Evolutionary conservation across 495 filamentous ascomycete genomes (phyloP), one percentile per base, ranked within the genome.

Genomic region (Podospora fimiseda): DNA sequence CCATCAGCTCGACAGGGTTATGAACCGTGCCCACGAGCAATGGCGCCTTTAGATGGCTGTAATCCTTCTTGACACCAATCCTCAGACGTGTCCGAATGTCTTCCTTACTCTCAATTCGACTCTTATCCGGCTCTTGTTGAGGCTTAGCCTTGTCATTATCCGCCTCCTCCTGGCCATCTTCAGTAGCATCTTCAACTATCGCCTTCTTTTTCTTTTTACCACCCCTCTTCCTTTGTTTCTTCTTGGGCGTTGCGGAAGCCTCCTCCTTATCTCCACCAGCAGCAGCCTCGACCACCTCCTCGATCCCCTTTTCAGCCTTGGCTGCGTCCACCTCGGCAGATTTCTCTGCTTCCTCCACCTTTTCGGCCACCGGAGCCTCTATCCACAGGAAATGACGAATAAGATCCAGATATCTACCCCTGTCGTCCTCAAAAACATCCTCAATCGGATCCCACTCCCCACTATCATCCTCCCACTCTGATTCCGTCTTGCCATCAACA

Each of bases 371-470:
- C 8, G 52, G 39, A 50, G 21, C n/a, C 20, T 62, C 60, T 47
- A 75, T 68, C 70, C 73, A 74, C 20, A 78, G 52, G 48, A 78
- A 75, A 47, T 70, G 70, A 52, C 63, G 59, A 23, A 69, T 68
- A 9, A 71, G 60, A 53, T 73, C 62, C 38, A 77, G 56, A 46
- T 70, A 80, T 58, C 57, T 69, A 7, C 51, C 67, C n/a, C 74
- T 60, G 38, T 72, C 70, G 37, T 80, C 74, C 38, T 73, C 64
- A 21, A 73, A 50, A 5, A 73, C 70, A 56, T 79, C 70, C 50
- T 79, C 71, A 40, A 80, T 76, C 18, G 75, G 77, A 66, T 81
- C 77, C 77, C 78, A 81, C 24, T 65, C 66, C 8, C 57, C 22
- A 14, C 22, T 64, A 46, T 64, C 62, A 9, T 58, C 60, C 27